Evolutionary conservation across 1,139 yeast genomes (phyloP).

Genomic region (Hyphopichia burtonii): DNA sequence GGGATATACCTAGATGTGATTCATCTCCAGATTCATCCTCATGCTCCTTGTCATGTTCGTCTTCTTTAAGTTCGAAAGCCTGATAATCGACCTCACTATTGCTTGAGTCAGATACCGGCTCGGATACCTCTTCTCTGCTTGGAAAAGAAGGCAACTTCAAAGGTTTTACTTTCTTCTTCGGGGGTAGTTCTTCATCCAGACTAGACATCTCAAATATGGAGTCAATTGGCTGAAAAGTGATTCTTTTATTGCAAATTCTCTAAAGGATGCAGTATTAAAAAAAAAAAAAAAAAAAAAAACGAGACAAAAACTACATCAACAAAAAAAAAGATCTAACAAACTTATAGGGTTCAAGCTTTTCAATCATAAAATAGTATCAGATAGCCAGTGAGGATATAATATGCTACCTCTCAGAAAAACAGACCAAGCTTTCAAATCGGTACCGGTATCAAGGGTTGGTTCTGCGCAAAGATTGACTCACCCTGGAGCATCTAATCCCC

Average conservation of each 20-base stretch:
- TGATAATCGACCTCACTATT: constrained; percentile 40
- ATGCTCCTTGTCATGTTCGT: constrained; percentile 17
- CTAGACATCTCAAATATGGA: neutral
- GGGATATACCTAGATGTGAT: constrained; percentile 1
- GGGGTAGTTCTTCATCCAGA: neutral
- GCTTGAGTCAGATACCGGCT: neutral
- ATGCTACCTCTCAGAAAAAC: constrained; percentile 18
- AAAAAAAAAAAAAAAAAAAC: too few species aligned
- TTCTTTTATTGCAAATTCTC: too few species aligned
- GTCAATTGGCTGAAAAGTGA: too few species aligned
- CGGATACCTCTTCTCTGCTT: constrained; percentile 1
- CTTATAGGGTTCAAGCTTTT: too few species aligned
- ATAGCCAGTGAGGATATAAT: neutral
- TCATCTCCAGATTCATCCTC: constrained; percentile 20
- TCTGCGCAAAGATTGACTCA: constrained; percentile 35
- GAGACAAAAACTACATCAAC: too few species aligned
- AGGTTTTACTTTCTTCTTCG: neutral
- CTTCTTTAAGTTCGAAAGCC: constrained; percentile 54
- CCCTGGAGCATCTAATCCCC: constrained; percentile 2
- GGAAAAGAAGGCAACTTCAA: neutral
- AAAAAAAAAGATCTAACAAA: too few species aligned
- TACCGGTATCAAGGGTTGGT: constrained; percentile 35
- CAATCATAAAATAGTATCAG: neutral
- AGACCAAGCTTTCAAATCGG: constrained; percentile 19
- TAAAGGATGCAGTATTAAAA: too few species aligned